These are phyloP conservation scores for Rhizopogon vesiculosus DNA, from an alignment of 768 basidiomycete genomes.

Conservation along the genomic window DNA sequence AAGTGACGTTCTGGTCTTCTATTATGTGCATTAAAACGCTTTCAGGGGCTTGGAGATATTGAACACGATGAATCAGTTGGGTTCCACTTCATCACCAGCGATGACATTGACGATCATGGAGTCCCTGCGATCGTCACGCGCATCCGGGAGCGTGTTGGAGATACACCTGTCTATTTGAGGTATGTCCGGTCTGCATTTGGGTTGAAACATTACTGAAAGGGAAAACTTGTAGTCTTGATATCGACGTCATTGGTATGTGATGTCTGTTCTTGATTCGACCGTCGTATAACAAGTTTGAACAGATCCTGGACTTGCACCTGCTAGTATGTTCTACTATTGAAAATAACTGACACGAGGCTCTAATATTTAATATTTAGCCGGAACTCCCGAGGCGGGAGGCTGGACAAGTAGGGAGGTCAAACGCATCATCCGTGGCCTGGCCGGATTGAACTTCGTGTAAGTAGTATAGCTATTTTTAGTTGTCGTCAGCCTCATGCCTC, in stretches of 20 bases:
- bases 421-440: conserved; percentile 73
- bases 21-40: background rate
- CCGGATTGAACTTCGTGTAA: conserved; percentile 77
- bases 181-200: conserved; percentile 7
- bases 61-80: conserved; percentile 68
- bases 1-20: conserved; percentile 10
- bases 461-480: conserved; percentile 15
- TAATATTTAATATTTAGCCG: conserved; percentile 39
- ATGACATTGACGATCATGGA: conserved; percentile 82
- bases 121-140: conserved; percentile 61
- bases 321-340: conserved; percentile 42
- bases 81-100: conserved; percentile 73
- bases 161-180: conserved; percentile 73
- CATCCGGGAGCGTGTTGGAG: conserved; percentile 69
- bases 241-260: conserved; percentile 69
- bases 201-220: background rate
- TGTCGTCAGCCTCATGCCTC: background rate
- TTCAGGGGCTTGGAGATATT: conserved; percentile 29
- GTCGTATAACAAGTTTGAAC: conserved; percentile 3
- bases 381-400: conserved; percentile 81
- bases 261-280: background rate
- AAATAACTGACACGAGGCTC: background rate
- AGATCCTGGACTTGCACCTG: conserved; percentile 80
- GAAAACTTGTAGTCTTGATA: conserved; percentile 52
- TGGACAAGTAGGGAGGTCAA: conserved; percentile 84